These are phyloP conservation scores for Phytophthora aleatoria DNA, from an alignment of 352 stramenopile species.

Conservation along the genomic window DNA sequence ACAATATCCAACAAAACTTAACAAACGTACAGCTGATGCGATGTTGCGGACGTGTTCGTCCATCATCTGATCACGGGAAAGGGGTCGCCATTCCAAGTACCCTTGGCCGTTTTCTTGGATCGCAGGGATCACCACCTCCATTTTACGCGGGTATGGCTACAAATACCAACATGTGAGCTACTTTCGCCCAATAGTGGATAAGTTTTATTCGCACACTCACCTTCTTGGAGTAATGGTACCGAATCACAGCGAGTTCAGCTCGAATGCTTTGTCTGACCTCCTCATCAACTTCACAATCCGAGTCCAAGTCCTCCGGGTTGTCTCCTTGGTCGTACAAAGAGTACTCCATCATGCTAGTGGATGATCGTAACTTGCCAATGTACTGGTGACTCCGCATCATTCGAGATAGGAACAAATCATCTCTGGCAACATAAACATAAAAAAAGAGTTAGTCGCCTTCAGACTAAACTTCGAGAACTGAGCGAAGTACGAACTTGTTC, in stretches of 20 bases:
- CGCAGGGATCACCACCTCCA: conserved; percentile 82
- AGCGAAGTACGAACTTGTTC: conserved; percentile 52
- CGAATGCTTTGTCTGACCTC: conserved; percentile 78
- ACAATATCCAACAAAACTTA: not conserved
- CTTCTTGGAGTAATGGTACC: conserved; percentile 80
- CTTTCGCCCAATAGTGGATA: not conserved
- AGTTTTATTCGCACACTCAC: conserved; percentile 16
- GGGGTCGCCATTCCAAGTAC: conserved; percentile 74
- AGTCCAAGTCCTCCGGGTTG: conserved; percentile 86
- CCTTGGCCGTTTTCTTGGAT: conserved; percentile 64
- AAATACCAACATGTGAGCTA: not conserved
- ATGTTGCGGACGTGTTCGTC: conserved; percentile 76
- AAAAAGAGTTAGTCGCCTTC: not conserved
- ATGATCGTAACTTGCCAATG: conserved; percentile 85
- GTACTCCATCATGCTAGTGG: conserved; percentile 85
- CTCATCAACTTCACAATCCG: conserved; percentile 80
- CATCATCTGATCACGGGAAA: conserved; percentile 81
- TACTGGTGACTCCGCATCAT: conserved; percentile 87
- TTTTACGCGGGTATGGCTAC: conserved; percentile 75
- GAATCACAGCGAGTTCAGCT: conserved; percentile 72
- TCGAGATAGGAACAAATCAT: conserved; percentile 81
- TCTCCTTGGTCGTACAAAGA: conserved; percentile 84
- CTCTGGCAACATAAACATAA: conserved; percentile 27
- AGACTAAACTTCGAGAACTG: not conserved
- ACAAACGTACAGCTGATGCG: conserved; percentile 48